phyloP scores from a whole-genome alignment of 2,329 filamentous ascomycete species.

The Pseudogymnoascus sp. region DNA sequence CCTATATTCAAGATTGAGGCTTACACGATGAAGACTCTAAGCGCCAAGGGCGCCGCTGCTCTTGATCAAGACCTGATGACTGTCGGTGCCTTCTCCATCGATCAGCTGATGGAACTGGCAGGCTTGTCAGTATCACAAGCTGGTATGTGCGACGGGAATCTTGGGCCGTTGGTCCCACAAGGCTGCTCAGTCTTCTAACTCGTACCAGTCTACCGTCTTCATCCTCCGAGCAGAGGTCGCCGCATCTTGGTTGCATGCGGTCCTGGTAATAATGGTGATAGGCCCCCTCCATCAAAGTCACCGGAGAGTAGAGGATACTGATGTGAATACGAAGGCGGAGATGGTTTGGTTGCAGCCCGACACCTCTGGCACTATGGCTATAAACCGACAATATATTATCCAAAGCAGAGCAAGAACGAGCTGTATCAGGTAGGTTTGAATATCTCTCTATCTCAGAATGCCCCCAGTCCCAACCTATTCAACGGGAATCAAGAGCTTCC shows the following conservation, averaged over 20 bases:
- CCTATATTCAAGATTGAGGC: background rate
- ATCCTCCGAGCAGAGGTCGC: slow-evolving; percentile 63
- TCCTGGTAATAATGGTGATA: slow-evolving; percentile 61
- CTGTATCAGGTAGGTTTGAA: slow-evolving; percentile 61
- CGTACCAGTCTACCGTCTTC: slow-evolving; percentile 68
- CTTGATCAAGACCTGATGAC: slow-evolving; percentile 94
- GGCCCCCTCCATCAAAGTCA: background rate
- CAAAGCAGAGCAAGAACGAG: slow-evolving; percentile 84
- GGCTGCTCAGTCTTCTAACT: background rate
- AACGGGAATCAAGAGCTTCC: background rate
- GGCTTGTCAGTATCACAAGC: slow-evolving; percentile 89
- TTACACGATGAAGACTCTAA: slow-evolving; percentile 58
- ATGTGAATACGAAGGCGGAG: slow-evolving; percentile 55
- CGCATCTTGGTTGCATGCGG: slow-evolving; percentile 85
- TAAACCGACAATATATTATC: slow-evolving; percentile 80
- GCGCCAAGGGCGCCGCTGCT: slow-evolving; percentile 77
- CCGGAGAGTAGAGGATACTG: background rate
- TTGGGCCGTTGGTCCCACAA: background rate
- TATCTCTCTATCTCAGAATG: background rate
- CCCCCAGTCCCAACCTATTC: background rate
- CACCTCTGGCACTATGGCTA: slow-evolving; percentile 92
- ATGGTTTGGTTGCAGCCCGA: slow-evolving; percentile 87
- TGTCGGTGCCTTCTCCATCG: slow-evolving; percentile 77
- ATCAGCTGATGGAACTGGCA: slow-evolving; percentile 95
- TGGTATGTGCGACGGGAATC: slow-evolving; percentile 41